These are phyloP conservation scores for Colletotrichum scovillei DNA, from an alignment of 2,329 filamentous ascomycete genomes.

Conservation along the genomic window DNA sequence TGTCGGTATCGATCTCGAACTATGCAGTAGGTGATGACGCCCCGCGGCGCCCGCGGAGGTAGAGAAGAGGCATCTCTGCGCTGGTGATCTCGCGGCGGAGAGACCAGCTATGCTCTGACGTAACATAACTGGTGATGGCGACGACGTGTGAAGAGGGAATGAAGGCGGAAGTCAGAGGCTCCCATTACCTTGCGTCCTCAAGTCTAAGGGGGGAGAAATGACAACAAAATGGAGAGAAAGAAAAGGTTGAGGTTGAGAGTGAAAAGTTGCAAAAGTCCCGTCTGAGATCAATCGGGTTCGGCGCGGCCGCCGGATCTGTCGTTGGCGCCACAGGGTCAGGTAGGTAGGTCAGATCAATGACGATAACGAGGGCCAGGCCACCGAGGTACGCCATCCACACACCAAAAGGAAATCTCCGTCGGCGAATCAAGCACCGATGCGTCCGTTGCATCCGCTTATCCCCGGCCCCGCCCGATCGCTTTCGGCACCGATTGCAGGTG, in stretches of 20 bases:
- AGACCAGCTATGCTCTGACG: conserved; percentile 42
- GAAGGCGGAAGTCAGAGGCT: not conserved
- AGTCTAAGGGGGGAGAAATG: not conserved
- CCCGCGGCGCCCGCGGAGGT: conserved; percentile 17
- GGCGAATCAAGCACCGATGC: conserved; percentile 24
- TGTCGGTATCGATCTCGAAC: not conserved
- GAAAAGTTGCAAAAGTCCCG: not conserved
- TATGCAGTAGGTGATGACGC: conserved; percentile 11
- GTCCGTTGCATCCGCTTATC: conserved; percentile 29
- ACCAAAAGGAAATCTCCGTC: conserved; percentile 10
- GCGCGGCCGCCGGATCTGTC: conserved; percentile 10
- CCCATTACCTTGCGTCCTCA: conserved; percentile 21
- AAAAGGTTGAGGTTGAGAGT: not conserved
- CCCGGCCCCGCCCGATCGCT: conserved; percentile 12
- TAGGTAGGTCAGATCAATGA: conserved; percentile 21
- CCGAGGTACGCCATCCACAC: not conserved
- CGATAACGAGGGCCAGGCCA: conserved; percentile 11
- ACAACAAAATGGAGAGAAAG: not conserved
- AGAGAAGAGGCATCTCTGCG: conserved; percentile 27
- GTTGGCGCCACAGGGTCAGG: not conserved
- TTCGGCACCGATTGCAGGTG: conserved; percentile 19
- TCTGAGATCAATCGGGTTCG: conserved; percentile 5
- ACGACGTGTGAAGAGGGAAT: not conserved
- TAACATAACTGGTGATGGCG: conserved; percentile 40
- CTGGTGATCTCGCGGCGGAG: conserved; percentile 33